Percentiles rank a stretch among this genome's conserved stretches.
These are phyloP conservation scores for Nyssa sinensis DNA, from an alignment of 148 eudicot genomes.

Conservation along the genomic window DNA sequence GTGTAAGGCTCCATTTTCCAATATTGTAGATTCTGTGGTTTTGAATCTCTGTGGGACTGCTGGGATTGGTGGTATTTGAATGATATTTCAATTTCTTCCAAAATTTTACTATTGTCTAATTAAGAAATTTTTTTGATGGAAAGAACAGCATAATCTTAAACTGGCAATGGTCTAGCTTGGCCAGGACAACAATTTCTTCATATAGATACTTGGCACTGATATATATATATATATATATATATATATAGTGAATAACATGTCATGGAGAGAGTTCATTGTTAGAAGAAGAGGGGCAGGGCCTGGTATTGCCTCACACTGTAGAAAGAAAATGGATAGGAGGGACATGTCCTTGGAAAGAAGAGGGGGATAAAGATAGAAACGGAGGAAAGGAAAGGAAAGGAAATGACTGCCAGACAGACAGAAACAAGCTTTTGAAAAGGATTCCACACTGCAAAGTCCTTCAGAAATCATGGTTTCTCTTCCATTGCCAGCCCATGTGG, in stretches of 20 bases:
- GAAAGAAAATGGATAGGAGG: constrained; percentile 8
- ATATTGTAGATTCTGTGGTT: background rate
- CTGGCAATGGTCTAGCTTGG: too few relatives aligned
- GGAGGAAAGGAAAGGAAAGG: background rate
- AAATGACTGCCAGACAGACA: too few relatives aligned
- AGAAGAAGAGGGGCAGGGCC: background rate
- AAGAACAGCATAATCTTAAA: too few relatives aligned
- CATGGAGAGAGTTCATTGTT: background rate
- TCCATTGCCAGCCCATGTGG: constrained; percentile 22
- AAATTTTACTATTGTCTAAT: too few relatives aligned
- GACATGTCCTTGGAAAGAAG: background rate
- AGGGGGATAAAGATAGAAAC: background rate
- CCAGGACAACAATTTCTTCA: too few relatives aligned
- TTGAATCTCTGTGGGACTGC: background rate
- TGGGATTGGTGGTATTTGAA: too few relatives aligned
- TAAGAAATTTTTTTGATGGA: too few relatives aligned
- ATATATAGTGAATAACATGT: background rate
- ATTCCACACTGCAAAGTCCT: constrained; percentile 6
- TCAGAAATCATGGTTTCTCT: constrained; percentile 8
- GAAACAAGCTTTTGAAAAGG: constrained; percentile 13
- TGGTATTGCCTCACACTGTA: background rate
- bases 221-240: too few relatives aligned
- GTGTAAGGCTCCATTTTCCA: background rate
- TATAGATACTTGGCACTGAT: too few relatives aligned
- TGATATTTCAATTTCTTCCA: too few relatives aligned